Evolutionary conservation across 768 basidiomycete genomes (phyloP).

Genomic region (Tubosaeta sp.): DNA sequence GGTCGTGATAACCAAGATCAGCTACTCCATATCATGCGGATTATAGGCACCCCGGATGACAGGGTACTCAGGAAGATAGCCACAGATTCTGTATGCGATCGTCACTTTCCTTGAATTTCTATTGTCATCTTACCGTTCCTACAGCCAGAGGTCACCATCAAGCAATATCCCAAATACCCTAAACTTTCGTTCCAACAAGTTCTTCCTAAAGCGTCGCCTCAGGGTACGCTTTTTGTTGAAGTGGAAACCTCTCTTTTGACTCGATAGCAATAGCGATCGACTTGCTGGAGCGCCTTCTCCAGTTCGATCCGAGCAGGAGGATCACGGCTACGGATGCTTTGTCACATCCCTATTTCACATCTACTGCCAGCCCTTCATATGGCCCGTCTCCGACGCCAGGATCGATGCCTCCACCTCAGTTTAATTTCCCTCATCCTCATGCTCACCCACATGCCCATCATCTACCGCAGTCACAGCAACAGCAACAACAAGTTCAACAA

Average conservation of each 20-base stretch:
- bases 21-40: constrained; percentile 94
- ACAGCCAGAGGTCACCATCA: constrained; percentile 78
- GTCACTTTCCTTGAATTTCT: neutral
- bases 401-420: constrained; percentile 64
- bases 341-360: constrained; percentile 87
- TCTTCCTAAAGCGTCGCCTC: constrained; percentile 79
- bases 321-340: constrained; percentile 90
- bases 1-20: constrained; percentile 98
- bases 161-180: constrained; percentile 84
- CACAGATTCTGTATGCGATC: constrained; percentile 71
- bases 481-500: constrained; percentile 43
- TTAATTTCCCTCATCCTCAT: constrained; percentile 66
- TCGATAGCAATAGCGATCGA: constrained; percentile 61
- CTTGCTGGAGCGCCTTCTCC: constrained; percentile 88
- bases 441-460: constrained; percentile 37
- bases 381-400: constrained; percentile 39
- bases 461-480: constrained; percentile 44
- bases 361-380: constrained; percentile 35
- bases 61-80: constrained; percentile 83
- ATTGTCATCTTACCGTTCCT: constrained; percentile 6
- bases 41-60: constrained; percentile 93
- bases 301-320: constrained; percentile 92
- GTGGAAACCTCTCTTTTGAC: constrained; percentile 1
- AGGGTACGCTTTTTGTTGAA: constrained; percentile 44
- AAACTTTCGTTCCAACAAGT: constrained; percentile 79